phyloP scores from a whole-genome alignment of 768 basidiomycete genomes.

The Antrodiella citrinella region DNA sequence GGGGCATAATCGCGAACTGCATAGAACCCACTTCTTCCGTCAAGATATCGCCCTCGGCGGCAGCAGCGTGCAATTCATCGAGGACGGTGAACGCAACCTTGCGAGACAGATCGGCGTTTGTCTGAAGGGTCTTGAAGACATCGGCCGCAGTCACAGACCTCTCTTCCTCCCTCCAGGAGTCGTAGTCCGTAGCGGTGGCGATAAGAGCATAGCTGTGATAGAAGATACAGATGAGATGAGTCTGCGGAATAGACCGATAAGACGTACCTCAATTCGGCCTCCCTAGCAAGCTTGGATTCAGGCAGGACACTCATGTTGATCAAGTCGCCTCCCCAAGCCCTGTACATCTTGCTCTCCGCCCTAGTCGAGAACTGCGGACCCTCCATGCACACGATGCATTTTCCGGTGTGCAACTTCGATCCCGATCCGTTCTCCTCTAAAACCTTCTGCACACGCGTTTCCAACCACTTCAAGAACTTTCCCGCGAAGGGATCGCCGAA shows the following conservation, averaged over 20 bases:
- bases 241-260: neutral
- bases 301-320: conserved; percentile 98
- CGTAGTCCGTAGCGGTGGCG: conserved; percentile 90
- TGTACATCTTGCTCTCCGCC: conserved; percentile 92
- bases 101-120: conserved; percentile 83
- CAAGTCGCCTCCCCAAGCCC: conserved; percentile 85
- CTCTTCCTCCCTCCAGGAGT: conserved; percentile 81
- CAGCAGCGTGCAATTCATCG: conserved; percentile 57
- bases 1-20: conserved; percentile 80
- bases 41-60: conserved; percentile 46
- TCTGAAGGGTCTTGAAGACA: conserved; percentile 80
- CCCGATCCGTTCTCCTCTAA: conserved; percentile 50
- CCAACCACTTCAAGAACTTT: conserved; percentile 58
- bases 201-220: conserved; percentile 80
- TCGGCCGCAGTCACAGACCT: conserved; percentile 85
- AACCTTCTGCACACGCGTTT: conserved; percentile 52
- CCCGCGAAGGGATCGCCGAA: conserved; percentile 90
- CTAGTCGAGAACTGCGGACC: conserved; percentile 98
- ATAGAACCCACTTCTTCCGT: conserved; percentile 74
- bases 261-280: conserved; percentile 84
- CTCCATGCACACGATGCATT: conserved; percentile 93
- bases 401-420: conserved; percentile 69
- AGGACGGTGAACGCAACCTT: conserved; percentile 64
- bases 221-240: too few relatives aligned
- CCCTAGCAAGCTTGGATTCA: conserved; percentile 93